phyloP scores from a whole-genome alignment of 2,329 filamentous ascomycete species.

The Geosmithia morbida region DNA sequence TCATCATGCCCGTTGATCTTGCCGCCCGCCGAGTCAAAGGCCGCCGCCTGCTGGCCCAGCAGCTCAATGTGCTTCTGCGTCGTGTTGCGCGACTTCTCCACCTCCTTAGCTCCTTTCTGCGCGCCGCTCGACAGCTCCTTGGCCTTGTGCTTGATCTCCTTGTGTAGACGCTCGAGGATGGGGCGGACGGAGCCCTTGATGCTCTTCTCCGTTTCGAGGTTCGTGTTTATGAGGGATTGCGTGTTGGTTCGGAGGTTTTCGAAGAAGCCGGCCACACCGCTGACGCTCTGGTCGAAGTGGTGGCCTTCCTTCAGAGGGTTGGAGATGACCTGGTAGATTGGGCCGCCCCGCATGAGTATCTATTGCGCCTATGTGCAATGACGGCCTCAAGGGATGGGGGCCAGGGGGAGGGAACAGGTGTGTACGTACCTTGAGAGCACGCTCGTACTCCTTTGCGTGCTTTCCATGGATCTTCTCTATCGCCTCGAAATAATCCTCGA shows the following conservation, averaged over 20 bases:
- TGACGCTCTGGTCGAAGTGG: slow-evolving; percentile 84
- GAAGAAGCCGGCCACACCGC: slow-evolving; percentile 78
- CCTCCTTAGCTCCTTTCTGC: slow-evolving; percentile 73
- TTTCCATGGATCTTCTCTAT: slow-evolving; percentile 77
- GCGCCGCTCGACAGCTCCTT: slow-evolving; percentile 79
- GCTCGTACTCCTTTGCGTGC: slow-evolving; percentile 91
- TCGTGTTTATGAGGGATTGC: slow-evolving; percentile 77
- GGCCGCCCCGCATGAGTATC: background rate
- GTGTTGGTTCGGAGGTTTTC: slow-evolving; percentile 92
- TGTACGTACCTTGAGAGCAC: slow-evolving; percentile 58
- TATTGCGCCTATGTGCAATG: background rate
- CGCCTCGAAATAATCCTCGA: slow-evolving; percentile 78
- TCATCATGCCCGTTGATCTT: slow-evolving; percentile 61
- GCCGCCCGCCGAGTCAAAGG: slow-evolving; percentile 62
- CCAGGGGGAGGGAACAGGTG: background rate
- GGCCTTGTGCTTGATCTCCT: slow-evolving; percentile 91
- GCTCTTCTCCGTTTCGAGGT: slow-evolving; percentile 81
- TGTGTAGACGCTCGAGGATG: slow-evolving; percentile 78
- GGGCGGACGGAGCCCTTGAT: slow-evolving; percentile 78
- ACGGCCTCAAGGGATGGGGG: too few species aligned
- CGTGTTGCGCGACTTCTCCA: slow-evolving; percentile 71
- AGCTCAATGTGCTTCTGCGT: slow-evolving; percentile 97
- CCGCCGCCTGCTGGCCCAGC: slow-evolving; percentile 71
- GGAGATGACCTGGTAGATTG: slow-evolving; percentile 51
- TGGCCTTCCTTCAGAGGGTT: slow-evolving; percentile 77